Percentiles rank a stretch among this genome's conserved stretches.
Conservation (phyloP, 1,284 basidiomycete genomes). For the Cutaneotrichosporon cavernicola region DNA sequence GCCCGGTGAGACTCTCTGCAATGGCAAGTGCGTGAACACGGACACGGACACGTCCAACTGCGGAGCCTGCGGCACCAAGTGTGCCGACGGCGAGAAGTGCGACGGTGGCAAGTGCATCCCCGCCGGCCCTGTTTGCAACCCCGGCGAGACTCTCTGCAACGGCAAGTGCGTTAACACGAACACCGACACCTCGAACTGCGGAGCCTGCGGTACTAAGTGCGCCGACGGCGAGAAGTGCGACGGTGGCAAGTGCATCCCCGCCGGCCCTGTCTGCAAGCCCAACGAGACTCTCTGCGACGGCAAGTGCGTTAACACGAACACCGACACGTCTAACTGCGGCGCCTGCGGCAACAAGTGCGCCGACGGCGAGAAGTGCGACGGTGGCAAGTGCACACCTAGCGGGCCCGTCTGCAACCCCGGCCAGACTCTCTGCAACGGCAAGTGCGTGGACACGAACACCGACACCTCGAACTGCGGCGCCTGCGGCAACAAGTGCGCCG, state of each 20-base stretch:
- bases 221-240: too few species aligned
- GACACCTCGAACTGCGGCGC: background rate
- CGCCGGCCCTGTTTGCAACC: background rate
- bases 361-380: background rate
- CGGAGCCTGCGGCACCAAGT: background rate
- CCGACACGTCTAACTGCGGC: background rate
- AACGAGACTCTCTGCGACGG: too few species aligned
- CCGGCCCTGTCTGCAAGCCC: too few species aligned
- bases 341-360: background rate
- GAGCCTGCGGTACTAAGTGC: too few species aligned
- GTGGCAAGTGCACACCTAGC: slow-evolving; percentile 1
- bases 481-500: background rate
- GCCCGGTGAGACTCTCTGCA: too few species aligned
- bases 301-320: too few species aligned
- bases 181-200: too few species aligned
- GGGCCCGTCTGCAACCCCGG: background rate
- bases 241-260: too few species aligned
- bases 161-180: too few species aligned
- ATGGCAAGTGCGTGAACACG: too few species aligned
- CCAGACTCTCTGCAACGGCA: background rate
- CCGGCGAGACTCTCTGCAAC: background rate
- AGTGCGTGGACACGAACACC: background rate
- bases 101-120: background rate
- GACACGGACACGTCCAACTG: too few species aligned
- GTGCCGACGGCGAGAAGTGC: background rate